Base-by-base conservation (phyloP, 2,329 filamentous ascomycete species). In the Exophiala calicioides region DNA sequence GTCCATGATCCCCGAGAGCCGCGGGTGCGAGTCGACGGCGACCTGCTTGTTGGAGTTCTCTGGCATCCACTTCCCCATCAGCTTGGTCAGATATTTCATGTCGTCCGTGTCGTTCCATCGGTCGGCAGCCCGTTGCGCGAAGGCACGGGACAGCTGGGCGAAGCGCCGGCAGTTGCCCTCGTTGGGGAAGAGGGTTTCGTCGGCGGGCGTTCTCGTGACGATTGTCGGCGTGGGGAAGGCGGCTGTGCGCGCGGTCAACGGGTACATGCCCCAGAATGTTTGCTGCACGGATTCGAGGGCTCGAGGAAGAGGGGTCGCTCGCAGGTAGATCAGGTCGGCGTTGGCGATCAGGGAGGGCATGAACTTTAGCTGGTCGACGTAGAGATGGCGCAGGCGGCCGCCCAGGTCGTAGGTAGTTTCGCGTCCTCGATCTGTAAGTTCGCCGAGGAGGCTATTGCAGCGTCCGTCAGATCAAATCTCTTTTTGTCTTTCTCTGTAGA, bases 1-100 rank as follows among this genome's bases (percentile, higher is more conserved):
- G 69, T 98, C 93, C 86, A 95, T 89, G 60, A 98, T 85, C 42
- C 93, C 93, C 4, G 84, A 90, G 9, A 97, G 75, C 33, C 90
- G 78, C 0, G 93, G 93, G 50, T 85, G 84, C 1, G 84, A 84
- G 66, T 96, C 90, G 6, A 97, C 88, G 19, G 86, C 87, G 6
- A 96, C 83, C 29, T 77, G 76, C 8, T 78, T 78, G 30, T 50
- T 40, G 21, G 74, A 77, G 26, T 77, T 76, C 5, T 81, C 76
- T 0, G 89, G 88, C 87, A 97, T 95, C 81, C 86, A 95, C 65
- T 86, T 89, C 26, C 85, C 82, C 43, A 90, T 82, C 49, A 87
- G 70, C 50, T 79, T 83, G 59, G 86, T 90, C 18, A 96, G 72
- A 64, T 95, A 90, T 23, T 79, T 78, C 84, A 97, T 91, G 49